Evolutionary conservation across 257 asterid genomes (phyloP).

Genomic region (Sherardia arvensis): DNA sequence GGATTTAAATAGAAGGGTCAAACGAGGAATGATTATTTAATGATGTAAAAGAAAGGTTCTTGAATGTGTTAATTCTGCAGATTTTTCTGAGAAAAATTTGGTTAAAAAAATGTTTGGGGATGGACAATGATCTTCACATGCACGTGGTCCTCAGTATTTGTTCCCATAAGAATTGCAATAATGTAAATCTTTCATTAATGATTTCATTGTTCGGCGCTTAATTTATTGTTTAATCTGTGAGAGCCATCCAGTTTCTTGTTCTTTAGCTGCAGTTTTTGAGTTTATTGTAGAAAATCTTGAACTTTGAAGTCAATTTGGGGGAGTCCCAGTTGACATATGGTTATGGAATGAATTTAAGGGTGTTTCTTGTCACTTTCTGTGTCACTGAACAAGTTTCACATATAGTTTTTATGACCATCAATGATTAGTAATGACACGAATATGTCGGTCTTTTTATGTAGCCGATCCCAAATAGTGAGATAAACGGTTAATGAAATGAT

Average conservation of each 20-base stretch:
- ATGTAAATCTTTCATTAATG: constrained; percentile 14
- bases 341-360: background rate
- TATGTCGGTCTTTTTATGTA: background rate
- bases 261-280: background rate
- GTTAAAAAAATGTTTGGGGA: constrained; percentile 36
- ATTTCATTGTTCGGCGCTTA: constrained; percentile 11
- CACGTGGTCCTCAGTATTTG: constrained; percentile 32
- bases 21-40: constrained; percentile 9
- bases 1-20: constrained; percentile 21
- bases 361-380: constrained; percentile 25
- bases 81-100: constrained; percentile 14
- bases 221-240: constrained; percentile 10
- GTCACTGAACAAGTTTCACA: background rate
- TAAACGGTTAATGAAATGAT: background rate
- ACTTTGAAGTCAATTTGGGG: constrained; percentile 2
- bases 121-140: constrained; percentile 49
- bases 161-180: constrained; percentile 21
- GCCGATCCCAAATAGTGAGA: background rate
- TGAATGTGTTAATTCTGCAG: constrained; percentile 3
- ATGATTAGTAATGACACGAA: too few species aligned
- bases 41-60: background rate
- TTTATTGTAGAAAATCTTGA: background rate
- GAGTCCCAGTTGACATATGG: constrained; percentile 4
- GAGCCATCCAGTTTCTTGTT: constrained; percentile 3
- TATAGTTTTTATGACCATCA: background rate